phyloP scores from a whole-genome alignment of 2,329 filamentous ascomycete genomes.

The Calonectria leucothoes region DNA sequence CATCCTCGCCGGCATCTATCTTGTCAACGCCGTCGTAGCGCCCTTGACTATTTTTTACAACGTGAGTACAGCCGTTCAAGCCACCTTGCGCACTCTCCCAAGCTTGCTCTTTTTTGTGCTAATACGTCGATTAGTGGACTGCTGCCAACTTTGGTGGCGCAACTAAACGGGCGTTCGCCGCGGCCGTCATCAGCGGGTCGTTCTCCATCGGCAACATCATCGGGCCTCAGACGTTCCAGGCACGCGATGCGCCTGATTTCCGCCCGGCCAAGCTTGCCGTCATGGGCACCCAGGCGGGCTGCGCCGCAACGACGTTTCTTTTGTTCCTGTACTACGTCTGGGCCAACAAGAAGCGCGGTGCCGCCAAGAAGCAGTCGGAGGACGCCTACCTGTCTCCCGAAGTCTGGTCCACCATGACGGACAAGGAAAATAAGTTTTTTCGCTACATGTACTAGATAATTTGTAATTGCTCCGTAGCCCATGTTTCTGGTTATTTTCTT shows the following conservation, averaged over 20 bases:
- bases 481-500: background rate
- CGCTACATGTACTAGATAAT: constrained; percentile 58
- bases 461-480: background rate
- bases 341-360: constrained; percentile 56
- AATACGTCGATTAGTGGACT: constrained; percentile 56
- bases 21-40: constrained; percentile 62
- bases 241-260: constrained; percentile 62
- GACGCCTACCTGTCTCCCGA: constrained; percentile 55
- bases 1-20: constrained; percentile 60
- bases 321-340: constrained; percentile 63
- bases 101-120: background rate
- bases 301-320: constrained; percentile 53
- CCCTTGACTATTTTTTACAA: constrained; percentile 59
- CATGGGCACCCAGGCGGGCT: constrained; percentile 61
- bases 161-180: constrained; percentile 64
- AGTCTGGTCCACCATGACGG: constrained; percentile 63
- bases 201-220: constrained; percentile 68
- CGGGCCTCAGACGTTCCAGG: constrained; percentile 67
- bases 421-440: constrained; percentile 68
- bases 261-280: constrained; percentile 66
- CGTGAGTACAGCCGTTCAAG: constrained; percentile 40
- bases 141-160: constrained; percentile 63
- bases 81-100: background rate
- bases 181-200: constrained; percentile 60
- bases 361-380: constrained; percentile 48